Conservation (phyloP, 345 rosid species). For the Schrenkiella parvula region DNA sequence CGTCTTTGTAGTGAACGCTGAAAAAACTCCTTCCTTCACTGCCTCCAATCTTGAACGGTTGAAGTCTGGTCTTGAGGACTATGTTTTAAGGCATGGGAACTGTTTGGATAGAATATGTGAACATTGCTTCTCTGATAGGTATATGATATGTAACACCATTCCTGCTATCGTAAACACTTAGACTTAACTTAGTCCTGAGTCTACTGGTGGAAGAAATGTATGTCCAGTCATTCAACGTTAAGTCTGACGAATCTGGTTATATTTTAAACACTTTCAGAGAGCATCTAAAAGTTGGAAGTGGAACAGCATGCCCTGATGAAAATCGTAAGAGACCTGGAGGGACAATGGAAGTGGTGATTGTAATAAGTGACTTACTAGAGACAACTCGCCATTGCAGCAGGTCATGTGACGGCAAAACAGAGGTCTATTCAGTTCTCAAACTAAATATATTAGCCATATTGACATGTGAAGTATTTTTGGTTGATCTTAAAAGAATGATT, state of each 20-base stretch:
- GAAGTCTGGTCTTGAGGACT: constrained; percentile 74
- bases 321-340: constrained; percentile 46
- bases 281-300: constrained; percentile 68
- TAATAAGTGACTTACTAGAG: constrained; percentile 52
- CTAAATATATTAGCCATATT: background rate
- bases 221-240: background rate
- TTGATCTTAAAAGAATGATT: background rate
- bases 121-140: constrained; percentile 52
- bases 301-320: constrained; percentile 45
- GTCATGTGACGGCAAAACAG: constrained; percentile 49
- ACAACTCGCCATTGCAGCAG: constrained; percentile 40
- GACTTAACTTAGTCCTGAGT: constrained; percentile 1
- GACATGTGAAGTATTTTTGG: background rate
- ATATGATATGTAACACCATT: constrained; percentile 6
- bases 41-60: constrained; percentile 59
- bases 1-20: constrained; percentile 51
- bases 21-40: constrained; percentile 38
- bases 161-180: background rate
- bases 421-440: constrained; percentile 42
- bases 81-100: constrained; percentile 58
- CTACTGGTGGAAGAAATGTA: background rate
- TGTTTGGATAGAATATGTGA: constrained; percentile 41
- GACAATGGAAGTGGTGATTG: constrained; percentile 61
- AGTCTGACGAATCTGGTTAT: background rate
- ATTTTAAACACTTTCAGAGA: constrained; percentile 43